Evolutionary conservation across 345 rosid species (phyloP), one percentile per base, ranked within the genome.

Genomic region (Gossypium thurberi): DNA sequence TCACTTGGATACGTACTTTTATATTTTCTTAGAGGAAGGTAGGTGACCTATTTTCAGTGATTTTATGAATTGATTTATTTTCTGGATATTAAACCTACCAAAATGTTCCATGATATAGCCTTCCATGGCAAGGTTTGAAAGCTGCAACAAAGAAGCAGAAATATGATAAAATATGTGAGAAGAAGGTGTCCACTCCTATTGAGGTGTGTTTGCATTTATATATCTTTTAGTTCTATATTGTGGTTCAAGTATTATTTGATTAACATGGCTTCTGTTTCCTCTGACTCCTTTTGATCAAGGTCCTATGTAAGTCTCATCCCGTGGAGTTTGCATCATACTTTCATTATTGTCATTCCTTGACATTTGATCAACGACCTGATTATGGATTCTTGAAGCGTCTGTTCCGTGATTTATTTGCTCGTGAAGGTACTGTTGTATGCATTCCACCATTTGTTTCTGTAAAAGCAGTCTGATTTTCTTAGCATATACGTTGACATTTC

Each of bases 41-140:
- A 81, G 18, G 20, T 3, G 10, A 59, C 51, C 14, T 23, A 14
- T 59, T 43, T 58, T 9, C 9, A 72, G 10, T 43, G 28, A 9
- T 46, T 56, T 55, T 70, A 56, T 37, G 42, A 37, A 9, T 67
- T 67, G 71, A 13, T 47, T 23, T 47, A 20, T 44, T 44, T 65
- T 14, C 20, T 67, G 14, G 26, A 23, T n/a, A 51, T 51, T 52
- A 5, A 48, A 12, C 57, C 47, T 17, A 59, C 57, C 50, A 23
- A 58, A 15, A 7, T 59, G 10, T 81, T 77, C 73, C 70, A 48
- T 55, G 68, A 59, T 70, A 71, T 78, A 93, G 95, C 84, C 95
- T 93, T 74, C 98, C 98, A 7, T 93, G 97, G 98, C 98, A 89
- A 85, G 98, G 98, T 57, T 82, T 93, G 73, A 91, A 87, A 85